Conservation (phyloP, 2,329 filamentous ascomycete species). For the Blastomyces parvus region DNA sequence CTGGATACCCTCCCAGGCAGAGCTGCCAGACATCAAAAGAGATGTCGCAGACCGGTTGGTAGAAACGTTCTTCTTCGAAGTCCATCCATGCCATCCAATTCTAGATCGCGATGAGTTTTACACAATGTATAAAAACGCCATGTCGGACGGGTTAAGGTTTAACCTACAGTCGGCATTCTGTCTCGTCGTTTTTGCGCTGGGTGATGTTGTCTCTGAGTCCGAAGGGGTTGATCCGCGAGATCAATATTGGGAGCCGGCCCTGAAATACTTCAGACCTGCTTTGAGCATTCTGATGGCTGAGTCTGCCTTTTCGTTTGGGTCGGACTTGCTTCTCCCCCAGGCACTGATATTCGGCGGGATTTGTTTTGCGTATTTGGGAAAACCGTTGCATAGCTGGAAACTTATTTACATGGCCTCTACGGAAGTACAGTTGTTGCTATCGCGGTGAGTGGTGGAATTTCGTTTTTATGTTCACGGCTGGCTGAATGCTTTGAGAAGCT, state of each 20-base stretch:
- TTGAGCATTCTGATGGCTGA: conserved; percentile 22
- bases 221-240: conserved; percentile 14
- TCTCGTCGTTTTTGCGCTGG: conserved; percentile 25
- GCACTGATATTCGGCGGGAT: conserved; percentile 26
- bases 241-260: conserved; percentile 21
- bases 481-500: too few relatives aligned
- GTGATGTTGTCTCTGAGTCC: conserved; percentile 18
- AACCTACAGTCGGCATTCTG: conserved; percentile 24
- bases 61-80: conserved; percentile 20
- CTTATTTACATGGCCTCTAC: conserved; percentile 27
- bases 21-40: conserved; percentile 1
- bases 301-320: conserved; percentile 26
- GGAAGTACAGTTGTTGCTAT: conserved; percentile 24
- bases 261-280: conserved; percentile 26
- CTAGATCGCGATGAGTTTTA: conserved; percentile 23
- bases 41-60: conserved; percentile 21
- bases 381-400: conserved; percentile 28
- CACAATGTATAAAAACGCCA: conserved; percentile 18
- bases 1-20: not conserved
- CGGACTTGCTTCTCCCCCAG: conserved; percentile 22
- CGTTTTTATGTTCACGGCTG: not conserved
- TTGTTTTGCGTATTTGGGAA: conserved; percentile 28
- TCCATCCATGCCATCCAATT: conserved; percentile 23
- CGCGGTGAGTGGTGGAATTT: conserved; percentile 9
- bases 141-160: conserved; percentile 17